A percentile compares a stretch with the other conserved stretches of the same genome.
Evolutionary conservation across 345 rosid genomes (phyloP).

Genomic region (Microthlaspi erraticum): DNA sequence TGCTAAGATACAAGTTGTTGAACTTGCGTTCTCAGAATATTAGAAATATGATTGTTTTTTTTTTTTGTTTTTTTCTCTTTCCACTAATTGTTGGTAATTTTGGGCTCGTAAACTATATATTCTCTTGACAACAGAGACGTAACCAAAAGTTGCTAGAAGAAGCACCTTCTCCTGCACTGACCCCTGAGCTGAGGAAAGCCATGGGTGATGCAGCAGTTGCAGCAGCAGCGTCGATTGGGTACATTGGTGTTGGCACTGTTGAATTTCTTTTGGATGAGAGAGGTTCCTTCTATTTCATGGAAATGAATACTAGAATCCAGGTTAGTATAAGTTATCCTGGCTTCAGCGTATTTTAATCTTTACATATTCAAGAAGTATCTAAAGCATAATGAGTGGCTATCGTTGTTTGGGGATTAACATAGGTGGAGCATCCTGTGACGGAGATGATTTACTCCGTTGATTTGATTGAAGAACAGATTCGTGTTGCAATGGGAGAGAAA

Average conservation of each 20-base stretch:
- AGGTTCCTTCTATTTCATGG: conserved; percentile 98
- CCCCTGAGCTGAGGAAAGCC: conserved; percentile 90
- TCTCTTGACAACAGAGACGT: conserved; percentile 67
- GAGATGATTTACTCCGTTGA: conserved; percentile 98
- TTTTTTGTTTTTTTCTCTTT: conserved; percentile 8
- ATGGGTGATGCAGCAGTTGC: conserved; percentile 99
- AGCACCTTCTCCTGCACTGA: conserved; percentile 99
- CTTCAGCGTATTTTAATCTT: background rate
- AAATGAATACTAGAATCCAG: conserved; percentile 99
- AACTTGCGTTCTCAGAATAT: background rate
- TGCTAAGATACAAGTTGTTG: background rate
- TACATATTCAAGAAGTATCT: background rate
- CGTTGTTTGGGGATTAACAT: conserved; percentile 31
- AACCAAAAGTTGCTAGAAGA: conserved; percentile 96
- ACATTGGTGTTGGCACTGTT: conserved; percentile 95
- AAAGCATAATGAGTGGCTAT: conserved; percentile 13
- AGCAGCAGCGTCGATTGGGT: conserved; percentile 99
- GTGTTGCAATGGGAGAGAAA: conserved; percentile 98
- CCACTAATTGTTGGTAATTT: conserved; percentile 9
- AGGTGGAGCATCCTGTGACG: conserved; percentile 99
- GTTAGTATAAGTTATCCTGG: conserved; percentile 42
- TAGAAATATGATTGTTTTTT: background rate
- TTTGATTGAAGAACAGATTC: conserved; percentile 97
- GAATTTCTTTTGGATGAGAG: conserved; percentile 99
- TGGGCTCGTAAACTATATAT: conserved; percentile 14